A percentile compares a stretch with the other conserved stretches of the same genome.
These are phyloP conservation scores for Sanghuangporus weigelae DNA, from an alignment of 1,284 basidiomycete species.

Conservation along the genomic window DNA sequence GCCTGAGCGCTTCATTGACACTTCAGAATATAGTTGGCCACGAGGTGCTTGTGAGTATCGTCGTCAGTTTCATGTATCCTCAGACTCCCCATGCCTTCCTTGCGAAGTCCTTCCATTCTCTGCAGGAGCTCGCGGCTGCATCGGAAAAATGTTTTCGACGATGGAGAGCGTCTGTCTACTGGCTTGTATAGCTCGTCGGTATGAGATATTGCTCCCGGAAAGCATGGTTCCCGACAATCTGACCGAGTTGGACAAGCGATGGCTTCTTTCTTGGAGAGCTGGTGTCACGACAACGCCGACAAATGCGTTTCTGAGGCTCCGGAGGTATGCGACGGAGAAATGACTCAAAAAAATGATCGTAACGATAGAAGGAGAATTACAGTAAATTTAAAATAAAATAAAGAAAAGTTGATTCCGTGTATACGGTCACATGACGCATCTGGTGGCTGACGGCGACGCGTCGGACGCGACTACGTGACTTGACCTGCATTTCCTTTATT, in stretches of 20 bases:
- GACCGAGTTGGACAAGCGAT: constrained; percentile 25
- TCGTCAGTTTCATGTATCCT: neutral
- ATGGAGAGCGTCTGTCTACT: constrained; percentile 34
- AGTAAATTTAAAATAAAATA: neutral
- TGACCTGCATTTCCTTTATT: neutral
- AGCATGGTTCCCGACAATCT: constrained; percentile 20
- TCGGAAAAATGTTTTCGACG: constrained; percentile 36
- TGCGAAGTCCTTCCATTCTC: constrained; percentile 37
- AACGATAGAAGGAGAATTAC: neutral
- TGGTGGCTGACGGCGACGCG: neutral
- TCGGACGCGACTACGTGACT: neutral
- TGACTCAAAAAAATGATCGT: neutral
- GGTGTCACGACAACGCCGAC: constrained; percentile 29
- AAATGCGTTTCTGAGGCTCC: constrained; percentile 23
- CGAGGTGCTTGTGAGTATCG: constrained; percentile 26
- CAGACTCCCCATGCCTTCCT: no score
- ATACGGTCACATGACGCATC: neutral
- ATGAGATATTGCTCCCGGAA: constrained; percentile 29
- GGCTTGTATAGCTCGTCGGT: constrained; percentile 29
- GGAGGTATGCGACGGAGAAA: neutral
- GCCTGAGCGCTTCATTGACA: constrained; percentile 45
- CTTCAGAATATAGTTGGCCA: constrained; percentile 33
- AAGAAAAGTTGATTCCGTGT: neutral
- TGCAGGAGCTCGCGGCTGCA: constrained; percentile 38
- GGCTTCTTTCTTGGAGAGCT: constrained; percentile 28